Evolutionary conservation across 2,329 filamentous ascomycete genomes (phyloP).

Genomic region (Verticillium longisporum): DNA sequence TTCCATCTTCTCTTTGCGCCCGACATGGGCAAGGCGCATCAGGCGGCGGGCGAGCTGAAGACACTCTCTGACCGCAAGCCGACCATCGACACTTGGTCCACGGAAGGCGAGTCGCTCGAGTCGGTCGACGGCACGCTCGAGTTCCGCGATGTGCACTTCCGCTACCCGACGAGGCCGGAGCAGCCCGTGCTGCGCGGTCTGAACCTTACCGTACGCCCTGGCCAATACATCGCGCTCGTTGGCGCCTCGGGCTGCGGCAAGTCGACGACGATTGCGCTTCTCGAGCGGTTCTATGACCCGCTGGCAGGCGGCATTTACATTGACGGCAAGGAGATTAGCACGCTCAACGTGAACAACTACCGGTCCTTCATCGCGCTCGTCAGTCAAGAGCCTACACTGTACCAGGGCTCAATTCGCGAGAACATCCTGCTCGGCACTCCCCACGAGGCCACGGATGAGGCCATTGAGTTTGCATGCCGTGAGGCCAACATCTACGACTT

Average conservation of each 20-base stretch:
- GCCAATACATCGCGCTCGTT: conserved; percentile 82
- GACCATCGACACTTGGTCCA: conserved; percentile 73
- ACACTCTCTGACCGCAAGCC: conserved; percentile 78
- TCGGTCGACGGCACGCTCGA: conserved; percentile 72
- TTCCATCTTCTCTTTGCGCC: conserved; percentile 84
- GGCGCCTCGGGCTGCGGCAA: conserved; percentile 95
- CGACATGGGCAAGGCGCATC: conserved; percentile 88
- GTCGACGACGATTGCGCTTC: conserved; percentile 81
- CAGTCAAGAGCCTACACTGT: conserved; percentile 89
- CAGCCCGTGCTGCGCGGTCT: conserved; percentile 87
- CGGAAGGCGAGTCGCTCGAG: conserved; percentile 56
- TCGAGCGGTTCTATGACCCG: conserved; percentile 94
- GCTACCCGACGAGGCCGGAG: conserved; percentile 85
- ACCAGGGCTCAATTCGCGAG: conserved; percentile 84
- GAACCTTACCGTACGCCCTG: conserved; percentile 65
- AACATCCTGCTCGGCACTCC: conserved; percentile 80
- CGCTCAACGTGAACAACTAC: conserved; percentile 80
- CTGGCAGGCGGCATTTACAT: conserved; percentile 72
- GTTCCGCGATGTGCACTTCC: conserved; percentile 89
- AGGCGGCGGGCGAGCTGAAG: conserved; percentile 75
- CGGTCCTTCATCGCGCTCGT: conserved; percentile 79
- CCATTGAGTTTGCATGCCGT: conserved; percentile 71
- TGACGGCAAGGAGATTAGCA: conserved; percentile 75
- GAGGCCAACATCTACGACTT: conserved; percentile 94
- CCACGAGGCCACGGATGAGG: conserved; percentile 61